Base-by-base conservation (phyloP, 768 basidiomycete species). In the Termitomyces sp. region DNA sequence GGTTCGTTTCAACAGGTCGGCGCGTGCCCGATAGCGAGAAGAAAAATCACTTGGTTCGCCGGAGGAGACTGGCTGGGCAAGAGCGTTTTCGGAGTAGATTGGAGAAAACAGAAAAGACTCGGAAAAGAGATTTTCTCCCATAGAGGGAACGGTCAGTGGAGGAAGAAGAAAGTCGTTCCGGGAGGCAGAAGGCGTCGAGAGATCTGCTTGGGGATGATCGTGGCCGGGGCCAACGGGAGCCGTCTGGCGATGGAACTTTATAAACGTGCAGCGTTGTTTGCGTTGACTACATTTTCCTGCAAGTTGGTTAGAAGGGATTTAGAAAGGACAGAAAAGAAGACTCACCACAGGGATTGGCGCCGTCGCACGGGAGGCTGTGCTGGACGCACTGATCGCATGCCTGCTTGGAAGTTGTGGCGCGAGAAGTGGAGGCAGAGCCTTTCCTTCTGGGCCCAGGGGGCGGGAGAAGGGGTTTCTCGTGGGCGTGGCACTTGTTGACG, bases 301-400 rank as follows among this genome's bases (percentile, higher is more conserved):
- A 47, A 54, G 6, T 3, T 7, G 2, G 4, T 41, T 30, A 49
- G 47, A 58, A 62, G 60, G 31, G 45, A 57, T 45, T 18, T 2
- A 22, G 27, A 37, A 22, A 1, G 16, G n/a, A 49, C 27, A 42
- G 55, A 45, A 51, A 54, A 49, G 27, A 55, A 57, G 50, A 81
- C 85, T 58, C 63, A 91, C 90, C 77, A 65, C 90, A 93, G 4
- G 90, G 90, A 70, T 88, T 89, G 58, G 80, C 81, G 16, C 90
- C 89, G 64, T 93, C 90, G 64, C 90, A 93, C 0, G 88, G 88
- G 4, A 91, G 73, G 64, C 81, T 86, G 9, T 83, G 79, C 65
- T 87, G 84, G 46, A 91, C 88, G 63, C 91, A 93, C 63, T 92
- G 88, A 70, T 93, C 91, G 68, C 91, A 93, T 1, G 88, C 87